Evolutionary conservation across 306 rosid species (phyloP), one percentile per base, ranked within the genome.

Genomic region (Calophaca sinica): DNA sequence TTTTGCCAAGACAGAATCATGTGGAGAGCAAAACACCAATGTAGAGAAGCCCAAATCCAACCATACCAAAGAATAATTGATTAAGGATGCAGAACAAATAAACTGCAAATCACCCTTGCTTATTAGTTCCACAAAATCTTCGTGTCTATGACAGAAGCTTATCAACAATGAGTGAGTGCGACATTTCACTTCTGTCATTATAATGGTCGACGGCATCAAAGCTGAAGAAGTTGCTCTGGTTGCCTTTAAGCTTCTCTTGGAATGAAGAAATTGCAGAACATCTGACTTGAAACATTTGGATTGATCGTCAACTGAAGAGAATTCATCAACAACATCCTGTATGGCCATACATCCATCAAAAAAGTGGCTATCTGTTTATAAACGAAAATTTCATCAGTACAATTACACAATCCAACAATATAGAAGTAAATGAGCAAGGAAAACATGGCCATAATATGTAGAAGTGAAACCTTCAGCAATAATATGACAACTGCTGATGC

Each of bases 221-320:
- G 85, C 41, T 0, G 79, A 68, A 32, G 89, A 70, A 76, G 81
- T 85, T 52, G 62, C 76, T 68, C 41, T 61, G 8, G 44, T 71
- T 57, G 77, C 87, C 78, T 79, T 82, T 63, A 80, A 65, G 73
- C 79, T 64, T 75, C 79, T 87, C 64, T 84, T 86, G 84, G 79
- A 79, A 75, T 91, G 84, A 57, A 84, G 80, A 80, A 91, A 94
- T 75, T 90, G 91, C 33, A 51, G 78, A 86, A 91, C 90, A 88
- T 94, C 96, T 58, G 97, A 86, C 62, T 80, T 87, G 82, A 89
- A 94, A 83, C 88, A 85, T 72, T 75, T 83, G 11, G 93, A 87
- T 69, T 83, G 86, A 70, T 90, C 89, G 29, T 70, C 82, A 74
- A 88, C 77, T 7, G 77, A 69, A 52, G 89, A 80, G 55, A 94